Evolutionary conservation across 768 basidiomycete genomes (phyloP), one percentile per base, ranked within the genome.

Genomic region (Russula emetica): DNA sequence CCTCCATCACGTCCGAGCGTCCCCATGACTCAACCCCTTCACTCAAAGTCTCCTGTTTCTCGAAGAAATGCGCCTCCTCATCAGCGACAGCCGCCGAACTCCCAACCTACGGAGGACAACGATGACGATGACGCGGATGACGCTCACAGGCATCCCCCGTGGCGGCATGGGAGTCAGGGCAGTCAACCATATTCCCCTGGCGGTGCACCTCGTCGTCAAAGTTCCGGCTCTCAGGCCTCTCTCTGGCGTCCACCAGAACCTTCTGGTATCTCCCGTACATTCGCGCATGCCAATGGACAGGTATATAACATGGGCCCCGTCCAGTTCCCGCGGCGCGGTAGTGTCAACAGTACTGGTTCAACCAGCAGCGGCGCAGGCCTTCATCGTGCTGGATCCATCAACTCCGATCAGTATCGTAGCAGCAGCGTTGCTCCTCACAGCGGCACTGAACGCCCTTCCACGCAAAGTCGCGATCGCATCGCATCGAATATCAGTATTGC

Each of bases 261-360:
- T 22, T 65, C 65, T 20, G 65, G 65, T 38, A 47, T 66, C 22
- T 66, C 65, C 28, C 65, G 65, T 49, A 64, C 65, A 42, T 32
- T 66, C 2, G 51, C 61, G 36, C 56, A 64, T 28, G 65, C 65
- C 44, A 83, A 28, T 74, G 70, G 24, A 69, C 71, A 67, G 84
- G 80, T 20, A 75, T 73, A 5, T 77, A 50, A 8, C 40, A 14
- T 49, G n/a, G 28, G 26, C 75, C 45, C 71, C 61, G 13, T 85
- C 54, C 51, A 83, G 76, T 65, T 24, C 70, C 71, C 64, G 77
- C 78, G 1, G 75, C 77, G 44, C n/a, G 52, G 65, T 2, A 66
- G 65, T 30, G 52, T 66, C 42, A 66, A 66, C 44, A 63, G 65
- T 32, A 63, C 51, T 13, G 64, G 63, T 24, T 65, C 64, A 26